Evolutionary conservation across 805 yeast genomes (phyloP), one percentile per base, ranked within the genome.

Genomic region (Sugiyamaella floridensis): DNA sequence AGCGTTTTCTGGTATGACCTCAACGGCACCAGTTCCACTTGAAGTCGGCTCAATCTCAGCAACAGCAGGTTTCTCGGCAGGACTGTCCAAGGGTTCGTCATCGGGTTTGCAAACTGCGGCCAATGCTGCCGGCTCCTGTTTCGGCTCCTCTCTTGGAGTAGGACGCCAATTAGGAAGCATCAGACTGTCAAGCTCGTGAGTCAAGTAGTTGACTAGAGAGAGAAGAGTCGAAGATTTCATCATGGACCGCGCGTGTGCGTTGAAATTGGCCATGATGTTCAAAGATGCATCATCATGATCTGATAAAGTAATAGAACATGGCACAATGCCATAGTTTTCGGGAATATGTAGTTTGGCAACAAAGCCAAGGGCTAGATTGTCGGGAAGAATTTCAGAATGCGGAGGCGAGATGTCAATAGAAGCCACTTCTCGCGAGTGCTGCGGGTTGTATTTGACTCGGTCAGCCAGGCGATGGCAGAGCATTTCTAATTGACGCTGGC

Each of bases 231-330:
- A 59, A 18, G 47, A 34, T n/a, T 40, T 45, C 42, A 34, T 43
- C 28, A 46, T 47, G 11, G 48, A 49, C 29, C 44, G 15, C 6
- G 64, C 63, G 34, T 58, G 59, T 16, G 49, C 42, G 49, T 60
- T 60, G 51, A 61, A 61, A 43, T 58, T 60, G 11, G 43, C 43
- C 48, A 55, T 58, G 15, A 61, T 48, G 32, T 58, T 61, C 26
- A 50, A 51, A 2, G 40, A 42, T n/a, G 52, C 47, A 45, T 57
- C 58, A 19, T 49, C 51, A 5, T 46, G 45, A 14, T 43, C 16
- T 9, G 56, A 55, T 15, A 59, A 45, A 2, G 53, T 49, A 11
- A 60, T 51, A 32, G 49, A 47, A 50, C 60, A 58, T 8, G 57
- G 54, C 4, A 47, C 16, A 28, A 59, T 37, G n/a, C 56, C 56